Conservation (phyloP, 352 stramenopile species). For the Lagenidium sp. region DNA sequence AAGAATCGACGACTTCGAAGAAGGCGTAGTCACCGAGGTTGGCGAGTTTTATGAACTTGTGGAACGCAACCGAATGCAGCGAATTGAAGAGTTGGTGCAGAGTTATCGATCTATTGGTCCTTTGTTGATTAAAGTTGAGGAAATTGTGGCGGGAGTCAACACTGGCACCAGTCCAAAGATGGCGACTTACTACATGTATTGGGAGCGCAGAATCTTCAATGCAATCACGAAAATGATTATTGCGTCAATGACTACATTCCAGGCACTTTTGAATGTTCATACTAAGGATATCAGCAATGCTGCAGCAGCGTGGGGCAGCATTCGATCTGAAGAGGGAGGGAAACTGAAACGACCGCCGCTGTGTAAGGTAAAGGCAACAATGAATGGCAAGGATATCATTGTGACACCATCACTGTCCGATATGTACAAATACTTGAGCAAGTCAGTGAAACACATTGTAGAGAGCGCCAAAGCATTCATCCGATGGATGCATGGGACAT, state of each 20-base stretch:
- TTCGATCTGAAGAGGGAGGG: slow-evolving; percentile 37
- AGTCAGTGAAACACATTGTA: slow-evolving; percentile 91
- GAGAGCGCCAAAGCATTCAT: slow-evolving; percentile 92
- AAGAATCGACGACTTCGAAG: slow-evolving; percentile 87
- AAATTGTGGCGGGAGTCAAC: slow-evolving; percentile 91
- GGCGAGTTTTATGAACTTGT: slow-evolving; percentile 93
- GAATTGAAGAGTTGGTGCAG: slow-evolving; percentile 89
- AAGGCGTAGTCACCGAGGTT: slow-evolving; percentile 86
- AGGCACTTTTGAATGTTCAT: slow-evolving; percentile 87
- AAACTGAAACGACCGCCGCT: slow-evolving; percentile 83
- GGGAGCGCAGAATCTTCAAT: slow-evolving; percentile 95
- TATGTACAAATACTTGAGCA: slow-evolving; percentile 95
- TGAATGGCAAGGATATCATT: slow-evolving; percentile 94
- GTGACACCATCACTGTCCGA: slow-evolving; percentile 90
- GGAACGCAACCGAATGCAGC: slow-evolving; percentile 86
- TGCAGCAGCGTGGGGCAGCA: slow-evolving; percentile 28
- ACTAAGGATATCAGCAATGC: slow-evolving; percentile 73
- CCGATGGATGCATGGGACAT: slow-evolving; percentile 95
- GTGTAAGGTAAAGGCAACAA: slow-evolving; percentile 90
- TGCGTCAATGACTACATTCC: slow-evolving; percentile 91
- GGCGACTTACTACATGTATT: slow-evolving; percentile 95
- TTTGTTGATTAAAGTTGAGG: slow-evolving; percentile 94
- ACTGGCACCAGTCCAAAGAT: slow-evolving; percentile 87
- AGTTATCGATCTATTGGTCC: slow-evolving; percentile 92
- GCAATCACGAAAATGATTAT: slow-evolving; percentile 96